Conservation (phyloP, 2,329 filamentous ascomycete genomes). For the Epichloe sibirici region DNA sequence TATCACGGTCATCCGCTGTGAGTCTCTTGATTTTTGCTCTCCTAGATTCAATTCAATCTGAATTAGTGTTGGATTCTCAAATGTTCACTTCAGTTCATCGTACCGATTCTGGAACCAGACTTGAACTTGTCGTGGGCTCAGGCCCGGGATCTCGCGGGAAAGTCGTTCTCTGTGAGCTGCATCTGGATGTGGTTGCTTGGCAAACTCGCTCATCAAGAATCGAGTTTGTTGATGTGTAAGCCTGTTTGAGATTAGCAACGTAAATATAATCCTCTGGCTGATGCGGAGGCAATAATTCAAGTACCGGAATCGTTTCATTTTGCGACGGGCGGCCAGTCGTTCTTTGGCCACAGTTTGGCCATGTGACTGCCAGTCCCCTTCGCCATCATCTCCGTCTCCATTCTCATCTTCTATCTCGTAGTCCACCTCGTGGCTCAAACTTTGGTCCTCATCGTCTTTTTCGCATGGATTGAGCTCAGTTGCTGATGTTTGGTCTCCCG, state of each 20-base stretch:
- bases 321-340: conserved; percentile 43
- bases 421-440: conserved; percentile 37
- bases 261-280: neutral
- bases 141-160: conserved; percentile 78
- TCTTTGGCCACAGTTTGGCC: conserved; percentile 41
- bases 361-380: conserved; percentile 19
- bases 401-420: conserved; percentile 46
- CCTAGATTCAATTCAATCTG: conserved; percentile 22
- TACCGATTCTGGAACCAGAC: conserved; percentile 99
- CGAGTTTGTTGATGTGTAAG: conserved; percentile 95
- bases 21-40: conserved; percentile 61
- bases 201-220: conserved; percentile 94
- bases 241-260: conserved; percentile 35
- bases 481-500: conserved; percentile 16
- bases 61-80: neutral
- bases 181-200: conserved; percentile 87
- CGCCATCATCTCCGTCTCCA: conserved; percentile 30
- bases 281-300: conserved; percentile 5
- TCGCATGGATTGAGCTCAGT: conserved; percentile 19
- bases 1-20: conserved; percentile 56
- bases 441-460: conserved; percentile 23
- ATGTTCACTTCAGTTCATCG: conserved; percentile 11
- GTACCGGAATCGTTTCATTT: conserved; percentile 73
- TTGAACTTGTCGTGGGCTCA: conserved; percentile 87
- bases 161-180: conserved; percentile 79